A percentile compares a stretch with the other conserved stretches of the same genome.
phyloP scores from a whole-genome alignment of 2,329 filamentous ascomycete species.

The Chrysoporthe austroafricana region DNA sequence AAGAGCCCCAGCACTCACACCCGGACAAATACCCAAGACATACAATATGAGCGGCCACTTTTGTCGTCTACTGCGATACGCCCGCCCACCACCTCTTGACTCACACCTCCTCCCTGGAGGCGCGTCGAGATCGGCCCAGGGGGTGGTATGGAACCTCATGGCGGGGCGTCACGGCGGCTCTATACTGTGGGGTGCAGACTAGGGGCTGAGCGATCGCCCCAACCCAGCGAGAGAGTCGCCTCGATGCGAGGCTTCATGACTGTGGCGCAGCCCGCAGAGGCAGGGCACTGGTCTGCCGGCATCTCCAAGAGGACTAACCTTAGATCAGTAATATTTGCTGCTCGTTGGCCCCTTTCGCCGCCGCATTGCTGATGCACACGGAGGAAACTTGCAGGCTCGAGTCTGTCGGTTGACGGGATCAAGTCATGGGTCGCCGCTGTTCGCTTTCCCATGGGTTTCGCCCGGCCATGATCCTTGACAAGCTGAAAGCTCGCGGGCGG shows the following conservation, averaged over 20 bases:
- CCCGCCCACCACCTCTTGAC: neutral
- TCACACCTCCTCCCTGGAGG: slow-evolving; percentile 10
- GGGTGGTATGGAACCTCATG: neutral
- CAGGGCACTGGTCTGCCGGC: slow-evolving; percentile 1
- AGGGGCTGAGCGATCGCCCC: slow-evolving; percentile 5
- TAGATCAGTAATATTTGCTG: neutral
- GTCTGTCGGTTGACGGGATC: slow-evolving; percentile 12
- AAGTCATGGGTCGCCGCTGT: neutral
- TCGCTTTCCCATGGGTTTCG: neutral
- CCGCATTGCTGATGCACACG: slow-evolving; percentile 7
- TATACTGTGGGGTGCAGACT: slow-evolving; percentile 25
- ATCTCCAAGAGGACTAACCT: neutral
- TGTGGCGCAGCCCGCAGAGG: slow-evolving; percentile 21
- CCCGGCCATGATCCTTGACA: slow-evolving; percentile 25
- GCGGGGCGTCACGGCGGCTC: slow-evolving; percentile 28
- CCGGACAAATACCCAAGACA: neutral
- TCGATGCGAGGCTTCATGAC: neutral
- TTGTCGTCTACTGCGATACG: neutral
- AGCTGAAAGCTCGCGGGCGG: slow-evolving; percentile 27
- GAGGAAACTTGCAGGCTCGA: slow-evolving; percentile 4
- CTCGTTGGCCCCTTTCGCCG: slow-evolving; percentile 2
- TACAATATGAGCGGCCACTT: neutral
- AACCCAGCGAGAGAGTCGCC: slow-evolving; percentile 6
- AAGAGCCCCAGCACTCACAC: neutral
- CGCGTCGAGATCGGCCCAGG: slow-evolving; percentile 29